phyloP scores from a whole-genome alignment of 352 stramenopile species.

The Phytophthora citrophthora region DNA sequence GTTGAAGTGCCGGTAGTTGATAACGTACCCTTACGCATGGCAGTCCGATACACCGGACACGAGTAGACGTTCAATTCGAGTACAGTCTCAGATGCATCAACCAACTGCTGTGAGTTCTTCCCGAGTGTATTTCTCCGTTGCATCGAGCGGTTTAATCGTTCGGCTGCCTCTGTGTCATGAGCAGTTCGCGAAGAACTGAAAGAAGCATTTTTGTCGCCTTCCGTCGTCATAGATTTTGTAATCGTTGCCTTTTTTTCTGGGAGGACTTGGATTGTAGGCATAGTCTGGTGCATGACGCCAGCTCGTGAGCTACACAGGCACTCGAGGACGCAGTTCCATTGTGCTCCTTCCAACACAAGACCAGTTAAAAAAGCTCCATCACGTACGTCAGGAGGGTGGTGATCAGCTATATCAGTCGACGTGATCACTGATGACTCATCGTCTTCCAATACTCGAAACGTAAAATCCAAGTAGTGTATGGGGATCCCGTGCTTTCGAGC shows the following conservation, averaged over 20 bases:
- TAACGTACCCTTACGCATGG: constrained; percentile 86
- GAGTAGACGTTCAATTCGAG: constrained; percentile 55
- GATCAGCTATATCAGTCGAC: not conserved
- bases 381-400: constrained; percentile 6
- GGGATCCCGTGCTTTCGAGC: constrained; percentile 67
- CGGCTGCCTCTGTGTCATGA: not conserved
- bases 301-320: constrained; percentile 61
- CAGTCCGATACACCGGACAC: constrained; percentile 95
- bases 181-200: constrained; percentile 3
- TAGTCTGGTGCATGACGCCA: constrained; percentile 67
- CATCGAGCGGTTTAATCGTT: not conserved
- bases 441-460: constrained; percentile 64
- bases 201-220: too few species aligned
- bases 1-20: constrained; percentile 94
- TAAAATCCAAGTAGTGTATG: constrained; percentile 83
- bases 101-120: not conserved
- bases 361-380: constrained; percentile 69
- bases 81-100: not conserved
- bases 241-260: constrained; percentile 39
- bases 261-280: constrained; percentile 90
- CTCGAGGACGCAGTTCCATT: constrained; percentile 60
- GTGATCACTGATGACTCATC: constrained; percentile 34
- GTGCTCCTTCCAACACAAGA: constrained; percentile 72
- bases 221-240: too few species aligned
- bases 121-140: constrained; percentile 2